Base-by-base conservation (phyloP, 208 protist species). In the Vickermania spadyakhi region DNA sequence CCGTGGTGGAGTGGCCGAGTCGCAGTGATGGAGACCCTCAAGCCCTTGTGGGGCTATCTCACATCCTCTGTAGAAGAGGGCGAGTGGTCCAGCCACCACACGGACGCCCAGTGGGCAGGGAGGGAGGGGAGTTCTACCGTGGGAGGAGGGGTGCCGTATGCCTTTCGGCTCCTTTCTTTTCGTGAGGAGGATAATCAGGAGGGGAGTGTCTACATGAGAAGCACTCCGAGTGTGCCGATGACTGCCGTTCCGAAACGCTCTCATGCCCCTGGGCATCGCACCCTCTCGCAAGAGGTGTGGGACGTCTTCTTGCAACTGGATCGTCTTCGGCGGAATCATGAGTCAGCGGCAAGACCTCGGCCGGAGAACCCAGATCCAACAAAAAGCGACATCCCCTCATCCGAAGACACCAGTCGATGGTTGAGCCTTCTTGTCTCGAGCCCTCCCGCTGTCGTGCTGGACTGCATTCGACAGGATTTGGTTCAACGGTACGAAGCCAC, bases 1-100 rank as follows among this genome's bases (percentile, higher is more conserved):
- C 36, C 36, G 36, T 45, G 36, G 36, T 45, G 36, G 36, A 45
- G 36, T 45, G 36, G 36, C 36, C 36, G 36, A 45, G 36, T 45
- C 11, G 36, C 36, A n/a, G 11, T 45, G 7, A 7, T n/a, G 36
- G 36, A 7, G 18, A 18, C 36, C 18, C 36, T 45, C 11, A 18
- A 45, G 18, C 36, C 36, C 36, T 18, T 45, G 7, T 18, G 7
- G 11, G 36, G 11, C 36, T 45, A n/a, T 18, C 36, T 45, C 18
- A n/a, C n/a, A n/a, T n/a, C n/a, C n/a, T n/a, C n/a, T n/a, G 36
- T 45, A 18, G 36, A 45, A 18, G 36, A 45, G 11, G 18, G 11
- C 11, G 36, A n/a, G 18, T 18, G 36, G 11, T n/a, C 36, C 36
- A 45, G 7, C 11, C 7, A 45, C 11, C 7, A n/a, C 11, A 45